These are phyloP conservation scores for Globisporangium solare DNA, from an alignment of 352 stramenopile species.

Conservation along the genomic window DNA sequence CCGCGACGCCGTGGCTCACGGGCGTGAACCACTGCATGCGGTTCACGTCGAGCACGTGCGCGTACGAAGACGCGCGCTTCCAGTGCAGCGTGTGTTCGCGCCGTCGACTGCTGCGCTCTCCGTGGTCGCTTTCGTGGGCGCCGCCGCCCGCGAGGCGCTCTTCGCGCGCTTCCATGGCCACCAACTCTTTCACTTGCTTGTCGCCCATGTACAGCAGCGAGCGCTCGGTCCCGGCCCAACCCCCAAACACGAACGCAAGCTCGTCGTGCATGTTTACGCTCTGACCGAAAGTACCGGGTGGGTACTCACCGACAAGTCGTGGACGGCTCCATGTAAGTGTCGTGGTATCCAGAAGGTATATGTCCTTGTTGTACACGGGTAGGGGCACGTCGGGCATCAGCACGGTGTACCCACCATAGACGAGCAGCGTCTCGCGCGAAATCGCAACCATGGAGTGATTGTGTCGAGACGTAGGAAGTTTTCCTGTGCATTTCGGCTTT, in stretches of 20 bases:
- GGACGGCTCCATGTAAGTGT: slow-evolving; percentile 59
- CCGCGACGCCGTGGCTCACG: slow-evolving; percentile 27
- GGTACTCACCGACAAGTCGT: slow-evolving; percentile 66
- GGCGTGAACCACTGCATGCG: slow-evolving; percentile 63
- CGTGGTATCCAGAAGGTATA: slow-evolving; percentile 61
- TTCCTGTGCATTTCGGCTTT: slow-evolving; percentile 57
- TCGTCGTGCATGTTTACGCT: slow-evolving; percentile 38
- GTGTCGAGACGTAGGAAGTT: slow-evolving; percentile 60
- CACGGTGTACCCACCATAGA: slow-evolving; percentile 81
- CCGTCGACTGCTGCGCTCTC: too few species aligned
- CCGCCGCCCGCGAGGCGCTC: slow-evolving; percentile 42
- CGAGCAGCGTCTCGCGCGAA: slow-evolving; percentile 31
- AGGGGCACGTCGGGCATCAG: slow-evolving; percentile 23
- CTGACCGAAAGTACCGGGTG: slow-evolving; percentile 59
- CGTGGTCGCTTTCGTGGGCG: slow-evolving; percentile 13
- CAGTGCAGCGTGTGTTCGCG: slow-evolving; percentile 26
- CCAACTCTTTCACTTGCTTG: slow-evolving; percentile 56
- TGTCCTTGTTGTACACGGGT: slow-evolving; percentile 72
- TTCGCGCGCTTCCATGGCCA: slow-evolving; percentile 47
- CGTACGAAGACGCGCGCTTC: slow-evolving; percentile 44
- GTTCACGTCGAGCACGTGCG: slow-evolving; percentile 51
- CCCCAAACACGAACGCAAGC: slow-evolving; percentile 58
- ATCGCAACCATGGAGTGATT: slow-evolving; percentile 64
- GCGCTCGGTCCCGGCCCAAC: slow-evolving; percentile 73
- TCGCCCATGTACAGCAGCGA: slow-evolving; percentile 77